Evolutionary conservation across 306 rosid genomes (phyloP), one percentile per base, ranked within the genome.

Genomic region (Fagus crenata): DNA sequence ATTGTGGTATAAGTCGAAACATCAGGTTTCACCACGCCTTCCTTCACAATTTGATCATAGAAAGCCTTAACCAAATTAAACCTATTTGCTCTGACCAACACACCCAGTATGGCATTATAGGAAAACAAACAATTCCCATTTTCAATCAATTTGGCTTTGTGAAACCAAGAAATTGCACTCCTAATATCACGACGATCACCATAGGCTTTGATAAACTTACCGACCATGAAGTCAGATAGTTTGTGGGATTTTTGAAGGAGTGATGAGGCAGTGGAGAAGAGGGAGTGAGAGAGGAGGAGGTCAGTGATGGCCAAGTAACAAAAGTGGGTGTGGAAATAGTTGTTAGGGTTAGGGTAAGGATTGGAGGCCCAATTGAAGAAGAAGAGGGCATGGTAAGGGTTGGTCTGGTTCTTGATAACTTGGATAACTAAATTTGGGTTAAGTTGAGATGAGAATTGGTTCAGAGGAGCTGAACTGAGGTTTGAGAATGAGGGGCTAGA

Each of bases 131-230:
- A 83, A 1, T 73, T 63, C 17, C 90, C 90, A 4, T 63, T 46
- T 36, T 69, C 9, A 7, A 85, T 42, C 49, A 12, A 7, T 71
- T 83, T 87, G 2, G 82, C 88, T 63, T 77, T 77, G 72, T 87
- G 81, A 64, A 89, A 85, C 89, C 89, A 87, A 59, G 85, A 84
- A 67, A 89, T 77, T 14, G 90, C 86, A 15, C 86, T 86, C 70
- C 90, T 75, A 55, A 85, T 56, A 43, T 83, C 79, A 14, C 86
- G 84, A 1, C 83, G 83, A 17, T 70, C 67, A 5, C 87, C 86
- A 3, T 79, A 81, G 18, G 86, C 87, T 42, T 36, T 72, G 78
- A 89, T 85, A 63, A 89, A 83, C 82, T 43, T 79, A 15, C 79
- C 72, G 7, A 85, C 1, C 75, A 81, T 69, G 69, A 64, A 79